phyloP scores from a whole-genome alignment of 1,139 yeast genomes.

The Taiozyma onychis region DNA sequence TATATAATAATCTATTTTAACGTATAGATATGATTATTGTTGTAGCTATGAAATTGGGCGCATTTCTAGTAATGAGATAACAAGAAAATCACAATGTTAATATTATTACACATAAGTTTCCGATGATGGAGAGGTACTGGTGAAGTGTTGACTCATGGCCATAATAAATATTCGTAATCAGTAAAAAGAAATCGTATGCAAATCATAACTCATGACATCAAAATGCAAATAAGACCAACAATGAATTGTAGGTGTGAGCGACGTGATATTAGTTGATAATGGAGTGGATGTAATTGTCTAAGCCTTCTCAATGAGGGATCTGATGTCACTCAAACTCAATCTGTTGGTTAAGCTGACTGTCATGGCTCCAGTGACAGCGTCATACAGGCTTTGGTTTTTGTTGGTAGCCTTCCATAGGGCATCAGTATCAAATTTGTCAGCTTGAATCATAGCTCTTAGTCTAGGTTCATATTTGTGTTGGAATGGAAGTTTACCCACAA shows the following conservation, averaged over 20 bases:
- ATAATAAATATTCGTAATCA: neutral
- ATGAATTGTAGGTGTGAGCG: neutral
- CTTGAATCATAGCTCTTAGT: slow-evolving; percentile 63
- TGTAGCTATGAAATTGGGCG: neutral
- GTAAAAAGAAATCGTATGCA: neutral
- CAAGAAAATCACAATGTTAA: neutral
- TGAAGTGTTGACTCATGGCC: neutral
- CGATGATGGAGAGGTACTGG: neutral
- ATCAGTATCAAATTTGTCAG: slow-evolving; percentile 53
- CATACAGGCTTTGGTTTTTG: slow-evolving; percentile 29
- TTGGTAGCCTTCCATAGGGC: slow-evolving; percentile 33
- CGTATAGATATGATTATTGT: neutral
- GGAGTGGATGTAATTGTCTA: neutral
- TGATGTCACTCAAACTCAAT: slow-evolving; percentile 26
- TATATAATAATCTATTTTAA: slow-evolving; percentile 1
- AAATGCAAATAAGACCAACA: neutral
- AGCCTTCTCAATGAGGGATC: neutral
- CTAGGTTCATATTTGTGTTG: slow-evolving; percentile 78
- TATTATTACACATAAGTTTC: neutral
- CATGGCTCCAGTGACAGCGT: slow-evolving; percentile 52
- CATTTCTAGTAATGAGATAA: too few species aligned
- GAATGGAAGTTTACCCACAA: slow-evolving; percentile 74
- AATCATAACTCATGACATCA: neutral
- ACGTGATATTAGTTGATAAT: neutral
- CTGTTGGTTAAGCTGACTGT: slow-evolving; percentile 45